Evolutionary conservation across 2,329 filamentous ascomycete genomes (phyloP).

Genomic region (Nemania diffusa): DNA sequence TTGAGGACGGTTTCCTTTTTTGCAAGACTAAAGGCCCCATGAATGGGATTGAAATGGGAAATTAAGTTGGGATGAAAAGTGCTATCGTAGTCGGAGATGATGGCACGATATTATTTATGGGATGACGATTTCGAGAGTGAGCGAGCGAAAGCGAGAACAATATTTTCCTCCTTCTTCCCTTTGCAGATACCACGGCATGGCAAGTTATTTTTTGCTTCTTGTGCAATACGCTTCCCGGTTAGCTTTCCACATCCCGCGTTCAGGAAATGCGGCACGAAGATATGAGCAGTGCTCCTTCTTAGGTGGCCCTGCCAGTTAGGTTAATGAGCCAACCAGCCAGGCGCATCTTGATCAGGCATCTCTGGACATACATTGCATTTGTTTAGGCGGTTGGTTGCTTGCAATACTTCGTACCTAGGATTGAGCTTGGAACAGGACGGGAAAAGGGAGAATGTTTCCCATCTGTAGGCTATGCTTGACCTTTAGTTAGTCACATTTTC

Average conservation of each 20-base stretch:
- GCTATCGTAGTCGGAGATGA: constrained; percentile 18
- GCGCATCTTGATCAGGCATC: not conserved
- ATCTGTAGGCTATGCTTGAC: not conserved
- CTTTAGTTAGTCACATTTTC: constrained; percentile 6
- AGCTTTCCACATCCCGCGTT: constrained; percentile 14
- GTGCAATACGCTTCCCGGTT: constrained; percentile 11
- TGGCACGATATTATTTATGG: constrained; percentile 22
- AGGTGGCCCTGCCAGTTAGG: not conserved
- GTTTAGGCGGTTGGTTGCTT: constrained; percentile 10
- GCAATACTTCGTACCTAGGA: constrained; percentile 3
- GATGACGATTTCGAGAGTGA: constrained; percentile 19
- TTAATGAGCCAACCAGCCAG: not conserved
- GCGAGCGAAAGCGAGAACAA: constrained; percentile 18
- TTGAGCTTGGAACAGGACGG: not conserved
- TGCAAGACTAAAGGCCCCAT: not conserved
- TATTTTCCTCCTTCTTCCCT: constrained; percentile 12
- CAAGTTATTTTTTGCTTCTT: constrained; percentile 6
- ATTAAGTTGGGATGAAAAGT: constrained; percentile 13
- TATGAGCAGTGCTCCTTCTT: constrained; percentile 1
- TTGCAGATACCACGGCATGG: constrained; percentile 36
- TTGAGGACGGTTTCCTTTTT: constrained; percentile 25
- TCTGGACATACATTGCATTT: constrained; percentile 14
- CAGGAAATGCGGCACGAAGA: constrained; percentile 15
- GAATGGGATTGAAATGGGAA: not conserved
- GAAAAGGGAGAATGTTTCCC: constrained; percentile 24